Percentiles rank a stretch among this genome's conserved stretches.
These are phyloP conservation scores for Hypocreales sp. DNA, from an alignment of 2,329 filamentous ascomycete genomes.

Conservation along the genomic window DNA sequence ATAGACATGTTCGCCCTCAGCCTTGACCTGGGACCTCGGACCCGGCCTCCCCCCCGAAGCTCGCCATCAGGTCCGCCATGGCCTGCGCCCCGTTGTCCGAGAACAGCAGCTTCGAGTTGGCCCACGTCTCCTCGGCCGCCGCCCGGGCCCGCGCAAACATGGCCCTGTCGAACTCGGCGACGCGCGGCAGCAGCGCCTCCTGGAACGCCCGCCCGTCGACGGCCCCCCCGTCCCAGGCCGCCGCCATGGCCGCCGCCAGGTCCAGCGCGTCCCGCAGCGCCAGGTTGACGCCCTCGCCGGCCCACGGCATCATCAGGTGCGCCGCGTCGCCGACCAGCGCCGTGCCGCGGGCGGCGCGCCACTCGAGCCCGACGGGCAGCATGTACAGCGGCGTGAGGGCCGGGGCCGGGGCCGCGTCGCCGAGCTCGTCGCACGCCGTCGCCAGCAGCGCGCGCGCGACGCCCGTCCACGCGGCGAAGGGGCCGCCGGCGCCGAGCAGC, in stretches of 20 bases:
- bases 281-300: conserved; percentile 37
- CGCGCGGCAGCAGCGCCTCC: conserved; percentile 5
- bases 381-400: conserved; percentile 14
- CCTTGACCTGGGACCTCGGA: too few species aligned
- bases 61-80: conserved; percentile 4
- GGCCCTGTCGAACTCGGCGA: conserved; percentile 1
- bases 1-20: too few species aligned
- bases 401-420: conserved; percentile 4
- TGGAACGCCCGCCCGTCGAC: conserved; percentile 4
- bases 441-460: conserved; percentile 12
- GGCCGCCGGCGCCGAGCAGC: conserved; percentile 7
- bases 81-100: conserved; percentile 2
- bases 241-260: conserved; percentile 17
- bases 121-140: conserved; percentile 4
- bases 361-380: conserved; percentile 26
- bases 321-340: conserved; percentile 40
- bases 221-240: neutral
- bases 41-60: too few species aligned
- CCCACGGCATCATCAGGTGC: conserved; percentile 34
- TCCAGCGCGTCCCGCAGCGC: conserved; percentile 34
- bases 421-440: conserved; percentile 11
- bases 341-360: conserved; percentile 23
- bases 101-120: conserved; percentile 3
- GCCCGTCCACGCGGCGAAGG: conserved; percentile 12
- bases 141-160: conserved; percentile 2